phyloP scores from a whole-genome alignment of 2,329 filamentous ascomycete species.

The Aspergillus amoenus region DNA sequence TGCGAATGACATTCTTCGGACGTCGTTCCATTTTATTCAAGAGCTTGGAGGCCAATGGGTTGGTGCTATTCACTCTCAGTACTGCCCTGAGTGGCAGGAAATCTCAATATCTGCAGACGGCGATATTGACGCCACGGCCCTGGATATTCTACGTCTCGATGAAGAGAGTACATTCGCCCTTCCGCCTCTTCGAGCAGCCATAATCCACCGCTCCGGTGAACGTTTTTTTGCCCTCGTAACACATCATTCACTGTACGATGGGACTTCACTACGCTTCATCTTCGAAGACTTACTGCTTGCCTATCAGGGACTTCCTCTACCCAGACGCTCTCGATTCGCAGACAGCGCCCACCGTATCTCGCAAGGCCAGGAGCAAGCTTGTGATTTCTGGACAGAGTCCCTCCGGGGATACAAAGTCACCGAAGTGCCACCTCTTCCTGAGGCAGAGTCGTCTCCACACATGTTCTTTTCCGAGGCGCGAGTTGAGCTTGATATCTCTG shows the following conservation, averaged over 20 bases:
- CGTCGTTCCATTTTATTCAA: neutral
- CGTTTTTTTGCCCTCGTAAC: conserved; percentile 12
- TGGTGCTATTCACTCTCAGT: neutral
- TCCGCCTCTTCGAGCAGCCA: neutral
- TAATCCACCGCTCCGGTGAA: neutral
- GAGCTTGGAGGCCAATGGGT: neutral
- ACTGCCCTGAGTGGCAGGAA: neutral
- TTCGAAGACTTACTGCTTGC: conserved; percentile 1
- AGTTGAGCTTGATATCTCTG: neutral
- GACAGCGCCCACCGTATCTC: neutral
- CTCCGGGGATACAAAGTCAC: neutral
- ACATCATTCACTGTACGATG: conserved; percentile 18
- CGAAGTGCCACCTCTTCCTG: neutral
- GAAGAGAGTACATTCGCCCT: neutral
- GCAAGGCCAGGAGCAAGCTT: neutral
- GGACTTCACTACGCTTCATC: conserved; percentile 10
- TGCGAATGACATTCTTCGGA: neutral
- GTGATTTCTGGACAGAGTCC: neutral
- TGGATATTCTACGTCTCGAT: neutral
- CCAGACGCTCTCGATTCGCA: neutral
- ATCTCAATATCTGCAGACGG: neutral
- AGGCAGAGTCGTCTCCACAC: too few species aligned
- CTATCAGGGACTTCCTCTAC: neutral
- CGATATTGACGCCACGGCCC: neutral
- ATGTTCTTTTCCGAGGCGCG: neutral